These are phyloP conservation scores for Dentipellis sp. DNA, from an alignment of 768 basidiomycete genomes.

Conservation along the genomic window DNA sequence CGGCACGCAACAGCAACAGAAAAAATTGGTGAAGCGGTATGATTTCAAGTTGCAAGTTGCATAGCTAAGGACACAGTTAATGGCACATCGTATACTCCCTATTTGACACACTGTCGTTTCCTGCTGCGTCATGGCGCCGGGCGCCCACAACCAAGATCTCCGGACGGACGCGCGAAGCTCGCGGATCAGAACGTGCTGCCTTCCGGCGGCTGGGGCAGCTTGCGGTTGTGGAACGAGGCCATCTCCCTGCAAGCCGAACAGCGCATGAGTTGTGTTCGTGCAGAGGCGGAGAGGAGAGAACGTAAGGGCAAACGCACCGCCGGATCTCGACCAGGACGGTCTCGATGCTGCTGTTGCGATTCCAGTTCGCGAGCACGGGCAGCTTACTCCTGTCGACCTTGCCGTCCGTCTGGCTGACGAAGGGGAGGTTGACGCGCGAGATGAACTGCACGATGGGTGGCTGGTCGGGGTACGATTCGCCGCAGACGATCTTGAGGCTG, in stretches of 20 bases:
- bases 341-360: constrained; percentile 71
- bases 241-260: constrained; percentile 60
- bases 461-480: constrained; percentile 59
- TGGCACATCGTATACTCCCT: not conserved
- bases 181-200: constrained; percentile 53
- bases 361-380: constrained; percentile 69
- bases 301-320: constrained; percentile 41
- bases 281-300: not conserved
- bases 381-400: constrained; percentile 71
- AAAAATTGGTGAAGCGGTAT: too few relatives aligned
- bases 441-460: constrained; percentile 81
- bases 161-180: not conserved
- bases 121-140: not conserved
- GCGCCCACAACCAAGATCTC: not conserved
- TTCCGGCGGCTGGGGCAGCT: constrained; percentile 92
- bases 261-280: not conserved
- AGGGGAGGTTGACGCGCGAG: constrained; percentile 89
- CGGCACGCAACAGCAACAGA: too few relatives aligned
- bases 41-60: not conserved
- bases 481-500: constrained; percentile 85
- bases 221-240: constrained; percentile 85
- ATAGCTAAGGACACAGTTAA: not conserved
- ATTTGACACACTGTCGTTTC: not conserved
- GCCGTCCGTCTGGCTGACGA: constrained; percentile 69
- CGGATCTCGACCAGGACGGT: constrained; percentile 88